These are phyloP conservation scores for Aspergillus sclerotiicarbonarius DNA, from an alignment of 495 filamentous ascomycete genomes.

Conservation along the genomic window DNA sequence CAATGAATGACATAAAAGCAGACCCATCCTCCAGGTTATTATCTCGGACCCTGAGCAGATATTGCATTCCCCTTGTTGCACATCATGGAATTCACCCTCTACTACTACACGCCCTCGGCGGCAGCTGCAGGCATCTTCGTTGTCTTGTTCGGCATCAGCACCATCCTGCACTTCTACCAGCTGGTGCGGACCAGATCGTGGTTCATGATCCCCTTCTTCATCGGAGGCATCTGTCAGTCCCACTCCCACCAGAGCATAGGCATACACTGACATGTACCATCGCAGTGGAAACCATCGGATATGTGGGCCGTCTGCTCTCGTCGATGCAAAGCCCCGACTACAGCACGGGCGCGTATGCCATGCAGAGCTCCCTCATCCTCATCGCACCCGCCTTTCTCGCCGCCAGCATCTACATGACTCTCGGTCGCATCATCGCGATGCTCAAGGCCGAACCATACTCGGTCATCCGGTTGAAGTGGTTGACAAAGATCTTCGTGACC, in stretches of 20 bases:
- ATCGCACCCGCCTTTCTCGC: slow-evolving; percentile 53
- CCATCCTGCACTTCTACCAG: slow-evolving; percentile 45
- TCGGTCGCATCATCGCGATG: slow-evolving; percentile 49
- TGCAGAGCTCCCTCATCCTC: slow-evolving; percentile 51
- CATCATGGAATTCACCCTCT: slow-evolving; percentile 16
- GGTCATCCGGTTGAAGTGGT: slow-evolving; percentile 37
- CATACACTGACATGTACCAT: background rate
- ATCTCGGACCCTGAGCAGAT: no score
- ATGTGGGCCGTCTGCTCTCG: slow-evolving; percentile 35
- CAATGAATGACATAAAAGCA: slow-evolving; percentile 2
- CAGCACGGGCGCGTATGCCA: slow-evolving; percentile 43
- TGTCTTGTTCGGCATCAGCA: slow-evolving; percentile 45
- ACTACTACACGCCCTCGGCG: slow-evolving; percentile 50
- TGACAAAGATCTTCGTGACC: slow-evolving; percentile 46
- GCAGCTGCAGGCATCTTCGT: slow-evolving; percentile 51
- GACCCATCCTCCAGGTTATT: background rate
- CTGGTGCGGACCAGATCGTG: slow-evolving; percentile 42
- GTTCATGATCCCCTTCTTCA: slow-evolving; percentile 56
- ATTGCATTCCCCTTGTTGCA: no score
- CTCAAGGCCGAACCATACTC: slow-evolving; percentile 40
- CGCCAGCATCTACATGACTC: slow-evolving; percentile 57
- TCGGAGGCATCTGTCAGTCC: slow-evolving; percentile 52
- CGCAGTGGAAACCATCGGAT: slow-evolving; percentile 43
- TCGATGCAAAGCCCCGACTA: slow-evolving; percentile 27
- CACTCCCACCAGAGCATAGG: background rate